phyloP scores from a whole-genome alignment of 352 stramenopile genomes.

The Aphanomyces invadans region DNA sequence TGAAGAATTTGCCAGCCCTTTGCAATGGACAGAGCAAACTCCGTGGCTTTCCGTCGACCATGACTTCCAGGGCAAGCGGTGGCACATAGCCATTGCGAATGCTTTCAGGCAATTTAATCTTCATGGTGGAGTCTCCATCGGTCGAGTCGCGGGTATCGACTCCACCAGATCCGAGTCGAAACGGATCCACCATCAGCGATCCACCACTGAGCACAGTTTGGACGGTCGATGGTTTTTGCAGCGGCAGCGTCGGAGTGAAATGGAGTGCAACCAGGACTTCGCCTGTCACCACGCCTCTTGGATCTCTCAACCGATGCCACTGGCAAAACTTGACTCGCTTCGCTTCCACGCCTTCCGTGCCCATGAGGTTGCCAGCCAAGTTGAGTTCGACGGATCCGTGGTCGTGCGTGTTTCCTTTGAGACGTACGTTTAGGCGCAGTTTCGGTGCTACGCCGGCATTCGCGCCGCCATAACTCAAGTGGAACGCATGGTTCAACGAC shows the following conservation, averaged over 20 bases:
- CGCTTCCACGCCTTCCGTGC: conserved; percentile 43
- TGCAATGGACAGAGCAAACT: conserved; percentile 77
- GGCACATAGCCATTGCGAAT: conserved; percentile 76
- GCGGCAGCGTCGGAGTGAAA: conserved; percentile 47
- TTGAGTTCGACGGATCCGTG: conserved; percentile 69
- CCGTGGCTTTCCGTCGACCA: conserved; percentile 57
- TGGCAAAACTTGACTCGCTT: conserved; percentile 60
- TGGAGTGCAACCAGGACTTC: conserved; percentile 79
- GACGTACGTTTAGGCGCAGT: conserved; percentile 57
- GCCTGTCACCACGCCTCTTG: conserved; percentile 65
- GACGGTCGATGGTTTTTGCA: background rate
- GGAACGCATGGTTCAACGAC: conserved; percentile 74
- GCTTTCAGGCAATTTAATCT: conserved; percentile 46
- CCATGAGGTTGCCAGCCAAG: conserved; percentile 79
- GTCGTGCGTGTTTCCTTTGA: background rate
- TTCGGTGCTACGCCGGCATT: conserved; percentile 83
- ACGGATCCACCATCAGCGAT: conserved; percentile 81
- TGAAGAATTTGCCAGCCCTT: conserved; percentile 80
- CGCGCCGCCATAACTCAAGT: conserved; percentile 69
- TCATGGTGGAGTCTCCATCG: conserved; percentile 37
- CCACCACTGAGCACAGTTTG: conserved; percentile 18
- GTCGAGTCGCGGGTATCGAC: conserved; percentile 2
- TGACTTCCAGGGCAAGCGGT: conserved; percentile 73
- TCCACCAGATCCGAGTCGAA: conserved; percentile 54
- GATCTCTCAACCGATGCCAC: conserved; percentile 78